Base-by-base conservation (phyloP, 768 basidiomycete species). In the Kwoniella heveanensis region DNA sequence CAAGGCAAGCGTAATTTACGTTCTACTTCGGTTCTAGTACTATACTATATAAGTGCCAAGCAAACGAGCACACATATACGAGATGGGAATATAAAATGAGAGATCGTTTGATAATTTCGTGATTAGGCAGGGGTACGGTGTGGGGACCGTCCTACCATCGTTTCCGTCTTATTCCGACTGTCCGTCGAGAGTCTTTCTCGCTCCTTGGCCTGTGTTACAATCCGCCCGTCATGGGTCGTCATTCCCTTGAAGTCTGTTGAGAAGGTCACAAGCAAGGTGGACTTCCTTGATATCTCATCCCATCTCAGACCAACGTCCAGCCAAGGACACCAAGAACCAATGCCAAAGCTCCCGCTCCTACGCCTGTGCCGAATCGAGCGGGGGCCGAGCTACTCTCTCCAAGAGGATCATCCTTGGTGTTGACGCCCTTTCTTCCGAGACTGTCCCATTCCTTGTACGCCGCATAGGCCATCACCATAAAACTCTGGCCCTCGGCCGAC, bases 401-500 rank as follows among this genome's bases (percentile, higher is more conserved):
- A 2, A 69, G 47, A 1, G 68, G 68, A 51, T 67, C 60, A 25
- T 60, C 60, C 2, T 54, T 49, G 36, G 49, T 62, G 21, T 47
- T 50, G 3, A 46, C 21, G 2, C 71, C 71, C 26, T 55, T 50
- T 4, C 49, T 65, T 8, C 74, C 77, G 37, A 55, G 47, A 2
- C 62, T 52, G 7, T 66, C 64, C 71, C 74, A 80, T 25, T 75
- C 70, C 51, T 68, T 65, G 54, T 74, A 77, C 27, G 73, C 79
- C 2, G 70, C 66, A 66, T 79, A 75, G 30, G 76, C 77, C 54
- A 80, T 58, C 17, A 78, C 53, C 9, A 77, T 66, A 55, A 80
- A 80, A 17, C 67, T 70, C 59, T 80, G 79, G 1, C 73, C 79
- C 57, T 80, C 79, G 1, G 70, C 81, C 73, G 60, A 80, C 53